Conservation (phyloP, 192 early-diverging fungal genomes). For the Coemansia sp. region DNA sequence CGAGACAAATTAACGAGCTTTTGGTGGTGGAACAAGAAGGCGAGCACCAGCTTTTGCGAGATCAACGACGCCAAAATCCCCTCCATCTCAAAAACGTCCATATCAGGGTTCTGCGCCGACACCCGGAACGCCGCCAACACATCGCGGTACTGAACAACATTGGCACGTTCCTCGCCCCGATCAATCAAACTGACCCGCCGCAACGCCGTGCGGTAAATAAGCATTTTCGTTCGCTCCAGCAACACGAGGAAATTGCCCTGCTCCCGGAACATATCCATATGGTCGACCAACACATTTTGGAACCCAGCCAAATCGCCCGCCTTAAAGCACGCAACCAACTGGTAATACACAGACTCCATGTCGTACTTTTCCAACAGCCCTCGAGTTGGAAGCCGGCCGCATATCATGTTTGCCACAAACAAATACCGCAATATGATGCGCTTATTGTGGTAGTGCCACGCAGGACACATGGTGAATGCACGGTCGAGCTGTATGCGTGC, state of each 20-base stretch:
- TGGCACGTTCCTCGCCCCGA: constrained; percentile 3
- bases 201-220: constrained; percentile 41
- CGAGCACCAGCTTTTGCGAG: constrained; percentile 40
- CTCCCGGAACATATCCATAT: constrained; percentile 46
- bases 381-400: constrained; percentile 26
- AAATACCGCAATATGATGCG: constrained; percentile 41
- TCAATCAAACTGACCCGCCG: constrained; percentile 10
- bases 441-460: constrained; percentile 49
- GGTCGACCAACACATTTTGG: constrained; percentile 25
- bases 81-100: constrained; percentile 51
- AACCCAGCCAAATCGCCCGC: constrained; percentile 45
- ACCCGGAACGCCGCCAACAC: constrained; percentile 31
- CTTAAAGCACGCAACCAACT: constrained; percentile 26
- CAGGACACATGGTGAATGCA: constrained; percentile 37
- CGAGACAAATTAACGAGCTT: constrained; percentile 32
- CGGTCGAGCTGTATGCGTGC: constrained; percentile 40
- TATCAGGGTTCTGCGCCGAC: constrained; percentile 24
- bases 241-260: constrained; percentile 48
- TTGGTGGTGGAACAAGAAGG: constrained; percentile 52
- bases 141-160: constrained; percentile 29
- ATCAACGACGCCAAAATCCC: constrained; percentile 43
- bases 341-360: constrained; percentile 38
- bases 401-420: constrained; percentile 47
- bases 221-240: constrained; percentile 45
- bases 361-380: constrained; percentile 38